Conservation (phyloP, 2,329 filamentous ascomycete genomes). For the Fonsecaea nubica region DNA sequence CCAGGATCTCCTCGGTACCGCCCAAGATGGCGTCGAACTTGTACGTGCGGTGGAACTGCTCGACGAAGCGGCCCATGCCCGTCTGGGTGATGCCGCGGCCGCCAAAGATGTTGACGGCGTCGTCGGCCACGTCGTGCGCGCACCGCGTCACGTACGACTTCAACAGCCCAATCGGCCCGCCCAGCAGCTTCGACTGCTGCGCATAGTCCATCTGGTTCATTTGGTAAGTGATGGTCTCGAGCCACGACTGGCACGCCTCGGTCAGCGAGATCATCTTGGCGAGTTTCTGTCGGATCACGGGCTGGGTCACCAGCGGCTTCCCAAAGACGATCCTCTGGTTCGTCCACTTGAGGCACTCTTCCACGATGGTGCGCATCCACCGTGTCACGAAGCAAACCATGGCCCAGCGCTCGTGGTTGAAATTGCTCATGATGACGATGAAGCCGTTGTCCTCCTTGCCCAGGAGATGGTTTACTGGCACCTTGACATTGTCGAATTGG, state of each 20-base stretch:
- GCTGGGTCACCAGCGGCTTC: slow-evolving; percentile 73
- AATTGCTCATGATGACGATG: slow-evolving; percentile 78
- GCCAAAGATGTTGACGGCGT: slow-evolving; percentile 73
- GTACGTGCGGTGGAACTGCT: slow-evolving; percentile 70
- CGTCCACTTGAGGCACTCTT: slow-evolving; percentile 74
- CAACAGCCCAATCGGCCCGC: slow-evolving; percentile 72
- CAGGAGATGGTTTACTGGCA: slow-evolving; percentile 73
- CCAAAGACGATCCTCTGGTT: slow-evolving; percentile 78
- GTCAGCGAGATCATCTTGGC: slow-evolving; percentile 72
- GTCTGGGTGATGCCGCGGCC: slow-evolving; percentile 74
- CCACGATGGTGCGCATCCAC: slow-evolving; percentile 65
- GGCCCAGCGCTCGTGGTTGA: slow-evolving; percentile 78
- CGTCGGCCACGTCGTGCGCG: slow-evolving; percentile 72
- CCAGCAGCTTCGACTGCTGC: slow-evolving; percentile 61
- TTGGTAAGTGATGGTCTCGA: slow-evolving; percentile 47
- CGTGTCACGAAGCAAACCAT: slow-evolving; percentile 71
- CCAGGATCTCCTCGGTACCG: slow-evolving; percentile 74
- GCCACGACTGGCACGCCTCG: slow-evolving; percentile 74
- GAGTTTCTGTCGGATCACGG: slow-evolving; percentile 73
- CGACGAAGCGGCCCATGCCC: slow-evolving; percentile 73
- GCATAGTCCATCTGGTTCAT: slow-evolving; percentile 63
- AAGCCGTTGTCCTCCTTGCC: slow-evolving; percentile 74
- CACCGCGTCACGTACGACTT: slow-evolving; percentile 77
- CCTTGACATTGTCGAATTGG: slow-evolving; percentile 75
- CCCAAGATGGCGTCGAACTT: slow-evolving; percentile 68